A percentile compares a stretch with the other conserved stretches of the same genome.
Evolutionary conservation across 805 yeast genomes (phyloP).

Genomic region (Ogataea nitratoaversa): DNA sequence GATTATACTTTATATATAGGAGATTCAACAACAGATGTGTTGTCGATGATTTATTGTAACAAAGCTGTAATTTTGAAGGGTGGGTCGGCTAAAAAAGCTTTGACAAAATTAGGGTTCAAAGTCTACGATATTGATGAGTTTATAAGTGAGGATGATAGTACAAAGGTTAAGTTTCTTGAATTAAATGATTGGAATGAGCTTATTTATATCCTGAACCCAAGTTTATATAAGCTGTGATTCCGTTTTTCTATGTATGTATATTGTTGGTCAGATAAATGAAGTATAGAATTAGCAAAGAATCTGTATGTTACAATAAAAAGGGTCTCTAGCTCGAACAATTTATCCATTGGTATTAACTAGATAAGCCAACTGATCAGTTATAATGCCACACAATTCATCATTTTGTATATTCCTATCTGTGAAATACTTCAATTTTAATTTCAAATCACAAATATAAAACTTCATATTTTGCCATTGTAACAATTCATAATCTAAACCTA

Average conservation of each 20-base stretch:
- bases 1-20: slow-evolving; percentile 46
- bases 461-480: slow-evolving; percentile 59
- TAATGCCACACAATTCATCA: slow-evolving; percentile 45
- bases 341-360: slow-evolving; percentile 24
- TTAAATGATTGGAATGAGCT: slow-evolving; percentile 19
- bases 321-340: not conserved
- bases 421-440: slow-evolving; percentile 42
- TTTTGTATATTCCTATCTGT: slow-evolving; percentile 32
- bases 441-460: slow-evolving; percentile 47
- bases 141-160: not conserved
- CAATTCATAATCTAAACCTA: slow-evolving; percentile 55
- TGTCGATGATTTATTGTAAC: slow-evolving; percentile 44
- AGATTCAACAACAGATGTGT: slow-evolving; percentile 58
- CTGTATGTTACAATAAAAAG: too few relatives aligned
- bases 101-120: slow-evolving; percentile 21
- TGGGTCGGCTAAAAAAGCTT: slow-evolving; percentile 30
- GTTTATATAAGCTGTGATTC: slow-evolving; percentile 9
- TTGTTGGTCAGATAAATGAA: not conserved
- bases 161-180: slow-evolving; percentile 14
- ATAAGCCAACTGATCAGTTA: slow-evolving; percentile 41
- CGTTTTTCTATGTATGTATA: too few relatives aligned
- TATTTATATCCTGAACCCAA: slow-evolving; percentile 7
- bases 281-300: not conserved
- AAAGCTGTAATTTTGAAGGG: slow-evolving; percentile 43
- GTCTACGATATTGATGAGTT: slow-evolving; percentile 18